Conservation (phyloP, 805 yeast genomes). For the Teunomyces lycoperdinae region DNA sequence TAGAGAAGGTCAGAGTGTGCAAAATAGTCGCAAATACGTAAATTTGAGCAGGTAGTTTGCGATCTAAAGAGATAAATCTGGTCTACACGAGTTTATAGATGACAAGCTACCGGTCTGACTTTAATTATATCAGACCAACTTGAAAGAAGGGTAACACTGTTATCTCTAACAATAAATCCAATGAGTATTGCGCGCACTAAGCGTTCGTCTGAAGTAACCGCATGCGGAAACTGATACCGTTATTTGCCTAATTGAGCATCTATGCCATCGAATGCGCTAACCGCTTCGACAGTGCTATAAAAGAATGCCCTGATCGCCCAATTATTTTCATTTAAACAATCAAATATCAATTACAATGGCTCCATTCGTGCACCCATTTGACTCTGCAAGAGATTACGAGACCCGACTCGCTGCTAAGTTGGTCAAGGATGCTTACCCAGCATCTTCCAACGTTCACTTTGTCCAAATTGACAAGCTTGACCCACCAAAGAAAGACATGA, state of each 20-base stretch:
- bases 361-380: constrained; percentile 49
- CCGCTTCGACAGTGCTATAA: background rate
- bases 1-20: background rate
- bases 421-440: constrained; percentile 56
- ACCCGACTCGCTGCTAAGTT: constrained; percentile 55
- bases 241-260: background rate
- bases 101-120: too few relatives aligned
- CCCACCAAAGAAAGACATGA: constrained; percentile 76
- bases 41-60: too few relatives aligned
- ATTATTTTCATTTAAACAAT: background rate
- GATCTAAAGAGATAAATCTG: too few relatives aligned
- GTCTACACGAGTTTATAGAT: too few relatives aligned
- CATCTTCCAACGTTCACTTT: constrained; percentile 56
- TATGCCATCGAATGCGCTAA: background rate
- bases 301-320: background rate
- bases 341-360: constrained; percentile 1
- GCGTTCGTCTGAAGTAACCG: background rate
- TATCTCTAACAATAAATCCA: background rate
- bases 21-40: background rate
- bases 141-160: background rate
- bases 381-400: constrained; percentile 57
- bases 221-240: constrained; percentile 3
- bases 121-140: too few relatives aligned
- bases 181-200: background rate
- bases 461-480: constrained; percentile 66